phyloP scores from a whole-genome alignment of 2,329 filamentous ascomycete genomes.

The Onygenales sp. region DNA sequence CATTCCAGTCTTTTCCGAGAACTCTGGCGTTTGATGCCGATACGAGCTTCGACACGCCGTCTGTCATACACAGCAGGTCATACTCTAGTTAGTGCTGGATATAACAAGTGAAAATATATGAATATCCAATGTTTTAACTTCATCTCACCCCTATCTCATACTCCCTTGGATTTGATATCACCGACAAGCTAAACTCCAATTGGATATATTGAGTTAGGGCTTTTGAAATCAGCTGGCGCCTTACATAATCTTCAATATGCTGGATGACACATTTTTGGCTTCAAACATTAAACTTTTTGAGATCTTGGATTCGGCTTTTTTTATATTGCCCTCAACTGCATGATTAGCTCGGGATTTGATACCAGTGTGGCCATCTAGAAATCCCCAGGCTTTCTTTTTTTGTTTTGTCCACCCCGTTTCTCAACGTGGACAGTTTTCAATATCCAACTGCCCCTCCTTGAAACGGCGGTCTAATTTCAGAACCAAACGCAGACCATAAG shows the following conservation, averaged over 20 bases:
- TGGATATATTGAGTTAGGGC: not conserved
- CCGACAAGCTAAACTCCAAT: not conserved
- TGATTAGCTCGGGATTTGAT: too few species aligned
- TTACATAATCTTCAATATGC: not conserved
- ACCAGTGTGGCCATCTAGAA: not conserved
- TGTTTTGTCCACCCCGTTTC: not conserved
- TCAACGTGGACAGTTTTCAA: not conserved
- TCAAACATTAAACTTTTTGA: not conserved
- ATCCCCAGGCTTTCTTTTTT: not conserved
- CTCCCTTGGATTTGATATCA: not conserved
- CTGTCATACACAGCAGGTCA: too few species aligned
- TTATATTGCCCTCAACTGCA: not conserved
- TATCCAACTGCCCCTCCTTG: not conserved
- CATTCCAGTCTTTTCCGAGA: too few species aligned
- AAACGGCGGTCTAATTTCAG: not conserved
- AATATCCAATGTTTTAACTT: too few species aligned
- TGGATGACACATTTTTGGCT: not conserved
- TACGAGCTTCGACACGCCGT: too few species aligned
- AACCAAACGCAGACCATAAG: too few species aligned
- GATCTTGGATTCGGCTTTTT: too few species aligned
- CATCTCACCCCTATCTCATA: too few species aligned
- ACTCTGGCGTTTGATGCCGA: too few species aligned
- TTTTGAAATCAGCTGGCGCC: not conserved
- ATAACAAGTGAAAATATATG: too few species aligned
- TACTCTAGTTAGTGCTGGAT: too few species aligned